A percentile compares a stretch with the other conserved stretches of the same genome.
These are phyloP conservation scores for Penicillium roqueforti DNA, from an alignment of 495 filamentous ascomycete genomes.

Conservation along the genomic window DNA sequence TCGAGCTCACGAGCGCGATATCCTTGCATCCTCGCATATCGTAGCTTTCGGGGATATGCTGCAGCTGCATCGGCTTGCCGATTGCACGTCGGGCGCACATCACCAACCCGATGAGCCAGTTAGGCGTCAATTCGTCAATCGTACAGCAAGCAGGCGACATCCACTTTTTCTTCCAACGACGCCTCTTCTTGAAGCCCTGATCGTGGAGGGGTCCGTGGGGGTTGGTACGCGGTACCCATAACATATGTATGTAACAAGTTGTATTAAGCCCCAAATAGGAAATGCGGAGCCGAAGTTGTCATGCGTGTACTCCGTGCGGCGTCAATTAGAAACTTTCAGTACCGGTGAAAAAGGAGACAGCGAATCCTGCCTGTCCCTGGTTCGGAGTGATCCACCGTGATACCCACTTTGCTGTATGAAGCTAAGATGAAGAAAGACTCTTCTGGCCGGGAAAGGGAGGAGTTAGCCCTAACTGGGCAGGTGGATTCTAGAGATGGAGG, in stretches of 20 bases:
- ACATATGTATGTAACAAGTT: neutral
- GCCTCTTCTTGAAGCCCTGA: neutral
- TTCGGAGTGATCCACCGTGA: slow-evolving; percentile 16
- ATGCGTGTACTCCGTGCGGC: neutral
- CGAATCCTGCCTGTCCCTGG: slow-evolving; percentile 17
- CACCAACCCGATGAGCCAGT: neutral
- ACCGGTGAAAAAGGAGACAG: slow-evolving; percentile 10
- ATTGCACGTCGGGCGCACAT: slow-evolving; percentile 7
- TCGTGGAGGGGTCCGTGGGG: slow-evolving; percentile 7
- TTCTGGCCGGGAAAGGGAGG: neutral
- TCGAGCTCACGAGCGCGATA: neutral
- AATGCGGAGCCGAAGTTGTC: slow-evolving; percentile 7
- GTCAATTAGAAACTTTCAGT: slow-evolving; percentile 9
- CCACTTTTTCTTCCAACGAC: neutral
- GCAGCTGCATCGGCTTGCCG: slow-evolving; percentile 9
- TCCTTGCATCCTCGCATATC: neutral
- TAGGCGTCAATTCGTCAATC: slow-evolving; percentile 8
- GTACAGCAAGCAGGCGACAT: neutral
- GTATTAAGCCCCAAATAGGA: slow-evolving; percentile 5
- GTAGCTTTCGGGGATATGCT: neutral
- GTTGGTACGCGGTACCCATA: neutral
- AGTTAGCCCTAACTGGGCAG: slow-evolving; percentile 6
- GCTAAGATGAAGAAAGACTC: slow-evolving; percentile 22
- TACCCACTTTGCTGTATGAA: slow-evolving; percentile 12
- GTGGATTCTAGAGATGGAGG: slow-evolving; percentile 21